Percentiles rank a stretch among this genome's conserved stretches.
Evolutionary conservation across 192 early-diverging fungal genomes (phyloP).

Genomic region (Umbelopsis ramanniana): DNA sequence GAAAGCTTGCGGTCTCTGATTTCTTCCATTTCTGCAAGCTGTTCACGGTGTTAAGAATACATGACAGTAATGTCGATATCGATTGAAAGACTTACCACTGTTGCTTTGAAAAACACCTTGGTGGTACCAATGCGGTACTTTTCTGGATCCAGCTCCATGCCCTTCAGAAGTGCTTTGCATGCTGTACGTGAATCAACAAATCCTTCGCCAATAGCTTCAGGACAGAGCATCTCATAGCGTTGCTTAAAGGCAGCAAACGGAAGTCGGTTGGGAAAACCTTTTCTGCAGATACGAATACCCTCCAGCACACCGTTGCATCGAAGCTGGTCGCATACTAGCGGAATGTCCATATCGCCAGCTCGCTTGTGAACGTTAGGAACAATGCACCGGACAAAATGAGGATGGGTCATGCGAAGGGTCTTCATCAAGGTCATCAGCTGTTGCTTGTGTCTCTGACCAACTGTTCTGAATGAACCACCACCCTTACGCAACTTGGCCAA

Average conservation of each 20-base stretch:
- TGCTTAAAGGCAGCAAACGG: constrained; percentile 92
- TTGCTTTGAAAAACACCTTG: constrained; percentile 97
- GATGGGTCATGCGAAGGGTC: constrained; percentile 88
- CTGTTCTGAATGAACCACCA: constrained; percentile 89
- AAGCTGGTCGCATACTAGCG: constrained; percentile 90
- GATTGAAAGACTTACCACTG: constrained; percentile 66
- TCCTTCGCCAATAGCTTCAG: constrained; percentile 76
- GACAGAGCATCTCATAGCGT: constrained; percentile 91
- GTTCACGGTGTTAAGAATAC: neutral
- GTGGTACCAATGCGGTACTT: constrained; percentile 90
- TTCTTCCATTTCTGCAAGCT: constrained; percentile 94
- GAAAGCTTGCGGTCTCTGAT: constrained; percentile 82
- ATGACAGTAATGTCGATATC: neutral
- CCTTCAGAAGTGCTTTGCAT: constrained; percentile 77
- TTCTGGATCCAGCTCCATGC: constrained; percentile 73
- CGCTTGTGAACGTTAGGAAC: constrained; percentile 93
- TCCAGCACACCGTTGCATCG: constrained; percentile 98
- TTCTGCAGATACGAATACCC: constrained; percentile 94
- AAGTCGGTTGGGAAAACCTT: constrained; percentile 93
- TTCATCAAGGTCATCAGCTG: constrained; percentile 88
- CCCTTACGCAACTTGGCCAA: constrained; percentile 63
- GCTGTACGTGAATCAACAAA: constrained; percentile 92
- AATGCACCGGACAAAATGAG: constrained; percentile 99
- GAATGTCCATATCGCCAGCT: constrained; percentile 79
- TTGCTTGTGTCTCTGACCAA: constrained; percentile 94